Base-by-base conservation (phyloP, 1,284 basidiomycete genomes). In the Moesziomyces sp. region DNA sequence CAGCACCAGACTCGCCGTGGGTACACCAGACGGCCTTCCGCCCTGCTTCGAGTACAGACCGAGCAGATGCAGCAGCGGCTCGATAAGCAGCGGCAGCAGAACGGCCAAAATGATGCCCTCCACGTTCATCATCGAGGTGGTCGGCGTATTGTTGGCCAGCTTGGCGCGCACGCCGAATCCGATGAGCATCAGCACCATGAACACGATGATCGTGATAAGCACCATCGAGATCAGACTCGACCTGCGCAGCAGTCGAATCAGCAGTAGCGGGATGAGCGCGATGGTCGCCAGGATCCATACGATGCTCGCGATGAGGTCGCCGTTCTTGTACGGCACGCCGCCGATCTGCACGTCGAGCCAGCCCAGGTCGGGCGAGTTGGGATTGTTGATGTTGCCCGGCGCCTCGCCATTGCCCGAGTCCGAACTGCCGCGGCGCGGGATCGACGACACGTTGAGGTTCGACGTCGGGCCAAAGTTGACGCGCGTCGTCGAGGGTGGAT, bases 271-370 rank as follows among this genome's bases (percentile, higher is more conserved):
- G 10, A 77, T 65, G 45, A 77, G 50, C 2, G 59, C 52, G 13
- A 75, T 61, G 14, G 72, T 75, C 9, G 68, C 75, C 9, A 77
- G 51, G 14, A 77, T 58, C 73, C 73, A 77, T 0, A 77, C 69
- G 38, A 76, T 72, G 16, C 45, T 51, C 10, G 76, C 67, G 46
- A 75, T 75, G 28, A 77, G 58, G 43, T 77, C 76, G 5, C 76
- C 76, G 50, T 76, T 76, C 58, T 76, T 77, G 55, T 73, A 77
- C 3, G 76, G 73, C 2, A 77, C 66, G 0, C 46, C 69, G 24
- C 76, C 73, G 26, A 77, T 61, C 35, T 76, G 65, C 4, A 65
- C 50, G 46, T 77, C 76, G 33, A 77, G 56, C 76, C 76, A 77
- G 8, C 73, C 73, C 7, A 77, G 43, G 42, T 77, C 68, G 46